Conservation (phyloP, 257 asterid genomes). For the Gentiana macrophylla region DNA sequence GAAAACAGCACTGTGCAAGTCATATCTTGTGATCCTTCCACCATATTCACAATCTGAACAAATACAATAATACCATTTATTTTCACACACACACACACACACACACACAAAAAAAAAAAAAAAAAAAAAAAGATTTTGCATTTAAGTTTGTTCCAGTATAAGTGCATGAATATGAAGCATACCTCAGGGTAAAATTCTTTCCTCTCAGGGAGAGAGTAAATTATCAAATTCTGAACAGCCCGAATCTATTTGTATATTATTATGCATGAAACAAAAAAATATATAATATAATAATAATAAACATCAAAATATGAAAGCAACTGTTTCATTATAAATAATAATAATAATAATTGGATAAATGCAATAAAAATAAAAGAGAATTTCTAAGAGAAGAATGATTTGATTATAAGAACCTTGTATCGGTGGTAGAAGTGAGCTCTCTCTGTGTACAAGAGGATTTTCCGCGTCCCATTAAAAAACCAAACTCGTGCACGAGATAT, state of each 20-base stretch:
- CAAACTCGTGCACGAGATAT: conserved; percentile 82
- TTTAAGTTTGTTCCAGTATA: no score
- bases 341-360: neutral
- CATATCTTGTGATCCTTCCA: conserved; percentile 62
- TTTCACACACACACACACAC: conserved; percentile 1
- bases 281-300: neutral
- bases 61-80: conserved; percentile 5
- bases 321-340: neutral
- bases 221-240: conserved; percentile 61
- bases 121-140: neutral
- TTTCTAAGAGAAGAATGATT: conserved; percentile 3
- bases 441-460: conserved; percentile 86
- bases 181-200: conserved; percentile 97
- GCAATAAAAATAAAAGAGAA: no score
- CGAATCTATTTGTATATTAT: conserved; percentile 56
- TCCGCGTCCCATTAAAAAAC: conserved; percentile 71
- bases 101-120: neutral
- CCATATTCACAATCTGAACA: conserved; percentile 73
- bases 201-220: conserved; percentile 90
- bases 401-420: conserved; percentile 56
- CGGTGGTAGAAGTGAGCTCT: conserved; percentile 96
- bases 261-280: neutral
- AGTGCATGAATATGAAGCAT: conserved; percentile 1
- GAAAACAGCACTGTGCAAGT: conserved; percentile 80
- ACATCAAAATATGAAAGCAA: neutral